Base-by-base conservation (phyloP, 768 basidiomycete species). In the Tylopilus intermedius region DNA sequence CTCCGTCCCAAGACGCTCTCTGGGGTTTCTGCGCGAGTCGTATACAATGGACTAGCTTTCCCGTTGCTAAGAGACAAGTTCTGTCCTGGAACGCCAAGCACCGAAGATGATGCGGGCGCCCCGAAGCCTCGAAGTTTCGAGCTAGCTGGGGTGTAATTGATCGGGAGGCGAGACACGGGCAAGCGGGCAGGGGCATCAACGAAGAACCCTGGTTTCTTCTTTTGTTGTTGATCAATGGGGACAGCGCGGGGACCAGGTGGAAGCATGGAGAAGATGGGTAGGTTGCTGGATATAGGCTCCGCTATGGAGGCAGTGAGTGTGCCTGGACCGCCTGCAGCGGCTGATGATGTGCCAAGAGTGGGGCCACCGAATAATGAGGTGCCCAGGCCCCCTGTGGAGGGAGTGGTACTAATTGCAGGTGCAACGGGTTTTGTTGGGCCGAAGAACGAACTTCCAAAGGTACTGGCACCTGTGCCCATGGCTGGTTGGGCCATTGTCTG, bases 281-380 rank as follows among this genome's bases (percentile, higher is more conserved):
- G 66, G 55, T 86, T 84, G 46, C 80, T 75, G 30, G 79, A 80
- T 57, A 92, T 84, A 8, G 90, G 90, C 67, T 94, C 88, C 26
- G 88, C 85, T 63, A 97, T 90, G 18, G 94, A 94, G 2, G 92
- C 89, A 8, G 86, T 88, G 49, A 95, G 73, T 0, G 77, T 68
- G 35, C 81, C 82, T 69, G 82, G 81, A 39, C 74, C 72, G 30
- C 71, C 79, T n/a, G 74, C 71, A 49, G 71, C 69, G 42, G 64
- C 64, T 0, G 69, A 62, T 30, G 79, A 78, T 10, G 72, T 66
- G 44, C 73, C 74, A 26, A 80, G 69, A 44, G 53, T 64, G 33
- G 53, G 62, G 27, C 56, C 62, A 21, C 74, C 71, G 57, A 80
- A 81, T 13, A 76, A 54, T n/a, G 73, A 71, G 15, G 65, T 49